Evolutionary conservation across 768 basidiomycete species (phyloP), one percentile per base, ranked within the genome.

Genomic region (Phlegmacium glaucopus): DNA sequence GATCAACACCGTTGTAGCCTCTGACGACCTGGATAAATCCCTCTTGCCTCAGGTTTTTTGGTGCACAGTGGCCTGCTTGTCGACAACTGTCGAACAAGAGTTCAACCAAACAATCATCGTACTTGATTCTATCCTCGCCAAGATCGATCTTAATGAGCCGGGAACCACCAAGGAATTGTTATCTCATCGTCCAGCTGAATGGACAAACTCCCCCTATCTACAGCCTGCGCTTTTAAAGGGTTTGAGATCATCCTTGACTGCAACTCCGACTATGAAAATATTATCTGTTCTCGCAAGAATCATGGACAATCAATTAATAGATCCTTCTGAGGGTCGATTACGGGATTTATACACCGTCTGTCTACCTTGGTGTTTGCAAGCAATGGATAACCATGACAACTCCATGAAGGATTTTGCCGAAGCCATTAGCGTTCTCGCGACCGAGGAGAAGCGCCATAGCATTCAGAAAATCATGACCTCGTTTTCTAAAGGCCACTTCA

Each of bases 391-490:
- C 22, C 64, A 76, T 26, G 83, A 87, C 51, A 76, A 77, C 29
- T 61, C 74, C 10, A 65, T 94, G 36, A 78, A 79, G 46, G 76
- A 73, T 16, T 88, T 94, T 60, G 87, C 92, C 1, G 74, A 79
- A 43, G 79, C 86, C 52, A 79, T 97, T 29, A 80, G 83, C 25
- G 65, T 61, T 9, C 74, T 96, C 13, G 94, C 94, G 3, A 80
- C 80, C 34, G 63, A 70, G 40, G 87, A 91, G 54, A 83, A 82
- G 22, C 78, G 83, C 25, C 76, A 79, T n/a, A 88, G 85, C 57
- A 89, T 96, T 56, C 76, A 82, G 44, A 85, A 89, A 40, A 88
- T 97, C 59, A 89, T 95, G 86, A 84, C 76, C 4, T 93, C 90
- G 3, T 94, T 94, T 56, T 81, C 88, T 46, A 90, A 90, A 65